Evolutionary conservation across 495 filamentous ascomycete species (phyloP).

Genomic region (Chaetomium cochliodes): DNA sequence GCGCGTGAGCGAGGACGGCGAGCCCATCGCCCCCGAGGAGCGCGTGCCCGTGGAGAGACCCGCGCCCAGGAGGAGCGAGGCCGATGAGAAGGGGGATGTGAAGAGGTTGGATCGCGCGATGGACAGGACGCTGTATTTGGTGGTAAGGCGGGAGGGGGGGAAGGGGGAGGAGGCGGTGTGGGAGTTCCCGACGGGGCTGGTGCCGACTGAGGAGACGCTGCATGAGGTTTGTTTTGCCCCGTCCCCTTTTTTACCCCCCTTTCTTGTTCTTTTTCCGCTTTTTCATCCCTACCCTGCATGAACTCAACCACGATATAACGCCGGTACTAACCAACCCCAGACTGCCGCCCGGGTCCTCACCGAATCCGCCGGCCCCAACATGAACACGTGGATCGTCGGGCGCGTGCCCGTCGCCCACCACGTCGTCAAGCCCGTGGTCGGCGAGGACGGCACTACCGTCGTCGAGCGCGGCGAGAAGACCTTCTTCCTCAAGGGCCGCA

Average conservation of each 20-base stretch:
- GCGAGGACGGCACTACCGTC: constrained; percentile 37
- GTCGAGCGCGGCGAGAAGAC: constrained; percentile 65
- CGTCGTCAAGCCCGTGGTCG: constrained; percentile 47
- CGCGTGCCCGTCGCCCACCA: constrained; percentile 84
- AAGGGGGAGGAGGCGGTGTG: constrained; percentile 63
- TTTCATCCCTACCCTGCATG: too few species aligned
- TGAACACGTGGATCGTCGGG: constrained; percentile 99
- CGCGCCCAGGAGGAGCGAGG: constrained; percentile 68
- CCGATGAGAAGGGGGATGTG: constrained; percentile 70
- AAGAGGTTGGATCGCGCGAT: constrained; percentile 74
- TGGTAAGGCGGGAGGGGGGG: constrained; percentile 63
- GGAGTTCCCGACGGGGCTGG: constrained; percentile 70
- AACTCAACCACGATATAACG: too few species aligned
- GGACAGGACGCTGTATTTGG: constrained; percentile 77
- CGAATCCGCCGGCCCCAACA: constrained; percentile 81
- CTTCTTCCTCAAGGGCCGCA: constrained; percentile 93
- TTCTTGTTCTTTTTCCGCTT: too few species aligned
- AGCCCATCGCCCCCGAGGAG: constrained; percentile 59
- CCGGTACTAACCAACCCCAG: constrained; percentile 48
- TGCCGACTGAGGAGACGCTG: constrained; percentile 70
- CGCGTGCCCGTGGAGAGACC: constrained; percentile 71
- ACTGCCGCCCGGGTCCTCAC: constrained; percentile 74
- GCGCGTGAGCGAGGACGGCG: constrained; percentile 59
- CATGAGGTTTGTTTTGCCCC: constrained; percentile 62
- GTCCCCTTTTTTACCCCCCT: background rate